Evolutionary conservation across 208 protist genomes (phyloP).

Genomic region (Novymonas esmeraldas): DNA sequence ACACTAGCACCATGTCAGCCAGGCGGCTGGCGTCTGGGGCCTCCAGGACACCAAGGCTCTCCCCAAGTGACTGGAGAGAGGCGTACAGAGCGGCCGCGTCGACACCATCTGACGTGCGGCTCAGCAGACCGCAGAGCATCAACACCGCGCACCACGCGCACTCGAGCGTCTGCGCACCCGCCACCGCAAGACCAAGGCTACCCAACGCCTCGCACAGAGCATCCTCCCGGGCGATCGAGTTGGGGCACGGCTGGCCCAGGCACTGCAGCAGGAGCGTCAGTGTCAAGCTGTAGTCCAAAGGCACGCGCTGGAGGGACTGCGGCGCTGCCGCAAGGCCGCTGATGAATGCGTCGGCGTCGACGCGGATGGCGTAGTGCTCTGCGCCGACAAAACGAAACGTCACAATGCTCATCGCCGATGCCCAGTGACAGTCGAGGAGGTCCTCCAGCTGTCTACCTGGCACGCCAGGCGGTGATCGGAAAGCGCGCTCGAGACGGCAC

Average conservation of each 20-base stretch:
- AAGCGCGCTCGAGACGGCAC: slow-evolving; percentile 69
- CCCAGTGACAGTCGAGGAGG: slow-evolving; percentile 35
- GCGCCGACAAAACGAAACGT: slow-evolving; percentile 26
- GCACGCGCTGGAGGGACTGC: slow-evolving; percentile 1
- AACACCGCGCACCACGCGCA: slow-evolving; percentile 29
- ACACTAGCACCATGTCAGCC: slow-evolving; percentile 18
- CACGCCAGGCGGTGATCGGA: slow-evolving; percentile 17
- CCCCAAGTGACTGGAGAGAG: slow-evolving; percentile 17
- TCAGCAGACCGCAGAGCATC: slow-evolving; percentile 24
- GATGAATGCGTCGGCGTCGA: slow-evolving; percentile 34
- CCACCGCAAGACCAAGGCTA: slow-evolving; percentile 22
- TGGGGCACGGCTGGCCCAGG: slow-evolving; percentile 21
- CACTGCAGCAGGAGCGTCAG: slow-evolving; percentile 24
- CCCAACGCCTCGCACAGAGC: slow-evolving; percentile 23
- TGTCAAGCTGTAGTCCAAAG: slow-evolving; percentile 17
- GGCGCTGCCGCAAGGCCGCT: slow-evolving; percentile 10
- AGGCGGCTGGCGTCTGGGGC: slow-evolving; percentile 8
- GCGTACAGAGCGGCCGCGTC: slow-evolving; percentile 18
- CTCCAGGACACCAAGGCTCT: slow-evolving; percentile 8
- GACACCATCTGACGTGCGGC: slow-evolving; percentile 13
- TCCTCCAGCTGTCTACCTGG: slow-evolving; percentile 17
- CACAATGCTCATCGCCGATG: slow-evolving; percentile 29
- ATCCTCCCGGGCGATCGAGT: slow-evolving; percentile 9
- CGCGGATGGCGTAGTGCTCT: slow-evolving; percentile 31
- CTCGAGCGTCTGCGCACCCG: slow-evolving; percentile 18